Base-by-base conservation (phyloP, 202 grass and related monocot genomes). In the Bolboschoenoplectus hybrid region DNA sequence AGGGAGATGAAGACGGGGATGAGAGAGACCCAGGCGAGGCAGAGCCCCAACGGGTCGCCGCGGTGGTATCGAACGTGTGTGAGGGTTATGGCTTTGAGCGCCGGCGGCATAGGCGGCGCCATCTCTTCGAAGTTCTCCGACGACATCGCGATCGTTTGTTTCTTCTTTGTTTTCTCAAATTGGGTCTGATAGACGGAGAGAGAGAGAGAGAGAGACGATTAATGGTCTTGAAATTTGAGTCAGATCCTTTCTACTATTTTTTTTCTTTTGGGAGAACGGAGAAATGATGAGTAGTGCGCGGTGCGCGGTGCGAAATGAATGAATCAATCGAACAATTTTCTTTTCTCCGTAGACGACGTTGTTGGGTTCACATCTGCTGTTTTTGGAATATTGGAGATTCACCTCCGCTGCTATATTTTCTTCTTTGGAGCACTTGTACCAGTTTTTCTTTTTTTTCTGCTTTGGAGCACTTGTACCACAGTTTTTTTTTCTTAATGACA, bases 21-120 rank as follows among this genome's bases (percentile, higher is more conserved):
- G 74, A 98, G 96, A 77, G 96, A 98, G 81, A 98, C 87, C 96
- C 96, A 98, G 49, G 93, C 96, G 46, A 98, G 93, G 77, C 87
- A 89, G 85, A 92, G 89, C n/a, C 96, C 96, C 10, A 98, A 47
- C 5, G 75, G 84, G 80, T 98, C 96, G 41, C 93, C 93, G 47
- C 87, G 87, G 2, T 38, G 87, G 89, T 98, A 98, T 10, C 96
- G 91, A 67, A 98, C 96, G 85, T 98, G 87, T 13, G 96, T 98
- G 51, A 98, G 90, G 17, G 96, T 92, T 82, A 98, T 91, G 17
- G 96, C 93, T 85, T 98, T 98, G 35, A 95, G 86, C 43, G 83
- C 73, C 71, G 84, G 72, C 63, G 87, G 87, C 83, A 91, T 71
- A 32, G 88, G 81, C 71, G 90, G 81, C 57, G 89, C 85, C 89